These are phyloP conservation scores for Microstegium vimineum DNA, from an alignment of 176 grass and related monocot species.

Conservation along the genomic window DNA sequence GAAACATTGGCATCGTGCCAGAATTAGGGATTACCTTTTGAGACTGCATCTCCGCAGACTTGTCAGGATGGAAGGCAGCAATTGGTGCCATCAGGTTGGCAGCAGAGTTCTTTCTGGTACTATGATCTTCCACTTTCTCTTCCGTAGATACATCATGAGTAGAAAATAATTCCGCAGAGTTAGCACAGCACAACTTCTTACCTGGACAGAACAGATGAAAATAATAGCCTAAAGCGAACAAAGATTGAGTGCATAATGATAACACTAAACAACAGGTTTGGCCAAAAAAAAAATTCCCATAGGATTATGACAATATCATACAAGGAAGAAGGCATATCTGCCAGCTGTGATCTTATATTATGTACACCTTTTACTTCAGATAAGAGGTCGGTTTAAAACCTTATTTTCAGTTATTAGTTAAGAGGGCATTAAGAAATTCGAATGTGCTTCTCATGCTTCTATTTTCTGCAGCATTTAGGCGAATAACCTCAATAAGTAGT, in stretches of 20 bases:
- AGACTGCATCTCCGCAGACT: no score
- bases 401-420: conserved; percentile 17
- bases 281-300: neutral
- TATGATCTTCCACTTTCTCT: no score
- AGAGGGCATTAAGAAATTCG: neutral
- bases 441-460: conserved; percentile 2
- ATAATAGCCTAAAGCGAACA: neutral
- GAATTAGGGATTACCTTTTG: no score
- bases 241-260: neutral
- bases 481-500: neutral
- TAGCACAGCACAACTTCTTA: conserved; percentile 7
- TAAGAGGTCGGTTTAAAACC: conserved; percentile 10
- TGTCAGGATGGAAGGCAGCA: no score
- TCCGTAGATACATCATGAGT: no score
- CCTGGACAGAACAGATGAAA: neutral
- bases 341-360: neutral
- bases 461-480: conserved; percentile 11
- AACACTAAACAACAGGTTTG: neutral
- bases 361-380: conserved; percentile 5
- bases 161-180: neutral
- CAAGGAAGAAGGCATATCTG: neutral
- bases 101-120: no score
- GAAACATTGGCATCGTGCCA: no score
- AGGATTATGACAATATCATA: neutral
- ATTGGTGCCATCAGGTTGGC: no score